These are phyloP conservation scores for Bathelium albidoporum DNA, from an alignment of 495 filamentous ascomycete species.

Conservation along the genomic window DNA sequence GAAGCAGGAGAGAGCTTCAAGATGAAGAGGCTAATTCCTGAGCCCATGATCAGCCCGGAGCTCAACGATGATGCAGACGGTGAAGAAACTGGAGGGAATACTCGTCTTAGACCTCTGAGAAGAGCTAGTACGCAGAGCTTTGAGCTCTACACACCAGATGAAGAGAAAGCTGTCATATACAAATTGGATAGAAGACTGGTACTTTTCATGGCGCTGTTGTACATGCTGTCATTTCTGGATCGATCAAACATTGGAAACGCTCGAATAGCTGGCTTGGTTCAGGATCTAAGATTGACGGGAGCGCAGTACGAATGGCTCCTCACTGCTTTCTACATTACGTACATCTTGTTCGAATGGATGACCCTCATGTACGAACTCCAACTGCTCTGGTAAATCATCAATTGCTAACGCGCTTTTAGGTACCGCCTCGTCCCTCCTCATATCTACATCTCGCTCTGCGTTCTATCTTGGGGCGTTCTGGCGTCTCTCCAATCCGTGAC, in stretches of 20 bases:
- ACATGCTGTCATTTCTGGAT: constrained; percentile 73
- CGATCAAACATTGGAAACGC: constrained; percentile 42
- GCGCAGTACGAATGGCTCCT: constrained; percentile 57
- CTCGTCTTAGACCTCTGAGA: constrained; percentile 1
- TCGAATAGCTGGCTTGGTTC: constrained; percentile 58
- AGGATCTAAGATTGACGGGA: constrained; percentile 50
- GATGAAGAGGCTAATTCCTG: background rate
- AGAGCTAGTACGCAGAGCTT: constrained; percentile 38
- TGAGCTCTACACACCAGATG: constrained; percentile 60
- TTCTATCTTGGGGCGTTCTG: constrained; percentile 49
- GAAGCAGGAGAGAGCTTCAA: background rate
- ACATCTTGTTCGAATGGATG: constrained; percentile 68
- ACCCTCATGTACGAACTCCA: constrained; percentile 44
- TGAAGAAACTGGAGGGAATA: constrained; percentile 12
- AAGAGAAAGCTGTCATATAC: constrained; percentile 60
- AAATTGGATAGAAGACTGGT: constrained; percentile 70
- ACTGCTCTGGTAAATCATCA: background rate
- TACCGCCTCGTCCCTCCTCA: constrained; percentile 40
- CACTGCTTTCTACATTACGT: constrained; percentile 58
- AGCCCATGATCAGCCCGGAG: background rate
- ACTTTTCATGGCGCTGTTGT: constrained; percentile 68
- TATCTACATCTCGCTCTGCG: constrained; percentile 44
- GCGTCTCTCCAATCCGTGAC: constrained; percentile 63
- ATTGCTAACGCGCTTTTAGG: constrained; percentile 32
- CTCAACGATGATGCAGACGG: constrained; percentile 15